A percentile compares a stretch with the other conserved stretches of the same genome.
These are phyloP conservation scores for Nemania serpens DNA, from an alignment of 2,329 filamentous ascomycete genomes.

Conservation along the genomic window DNA sequence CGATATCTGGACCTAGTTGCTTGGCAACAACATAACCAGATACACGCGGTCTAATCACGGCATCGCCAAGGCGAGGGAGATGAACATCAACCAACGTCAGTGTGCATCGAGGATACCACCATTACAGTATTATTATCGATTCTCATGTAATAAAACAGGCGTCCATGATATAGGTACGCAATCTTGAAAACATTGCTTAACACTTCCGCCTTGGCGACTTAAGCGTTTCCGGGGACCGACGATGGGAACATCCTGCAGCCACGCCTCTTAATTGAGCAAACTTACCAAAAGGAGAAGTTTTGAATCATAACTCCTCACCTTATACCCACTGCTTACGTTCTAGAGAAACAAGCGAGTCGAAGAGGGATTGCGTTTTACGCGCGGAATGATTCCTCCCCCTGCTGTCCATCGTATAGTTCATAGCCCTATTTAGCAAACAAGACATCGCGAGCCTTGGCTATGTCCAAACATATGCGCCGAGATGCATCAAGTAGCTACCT, in stretches of 20 bases:
- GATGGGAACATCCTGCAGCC: constrained; percentile 13
- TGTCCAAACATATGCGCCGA: background rate
- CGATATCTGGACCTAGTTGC: background rate
- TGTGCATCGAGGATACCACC: constrained; percentile 15
- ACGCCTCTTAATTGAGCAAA: background rate
- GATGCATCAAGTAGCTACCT: background rate
- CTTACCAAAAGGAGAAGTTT: constrained; percentile 2
- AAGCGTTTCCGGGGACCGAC: constrained; percentile 3
- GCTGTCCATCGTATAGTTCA: background rate
- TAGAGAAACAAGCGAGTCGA: background rate
- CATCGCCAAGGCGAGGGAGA: background rate
- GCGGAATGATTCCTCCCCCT: constrained; percentile 1
- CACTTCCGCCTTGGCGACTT: background rate
- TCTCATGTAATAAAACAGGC: constrained; percentile 14
- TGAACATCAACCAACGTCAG: constrained; percentile 6
- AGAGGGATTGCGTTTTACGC: background rate
- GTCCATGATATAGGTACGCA: background rate
- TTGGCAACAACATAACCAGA: background rate
- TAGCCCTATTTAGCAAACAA: background rate
- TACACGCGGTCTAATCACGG: constrained; percentile 3
- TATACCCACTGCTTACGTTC: background rate
- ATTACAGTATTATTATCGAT: constrained; percentile 15
- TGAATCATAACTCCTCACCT: background rate
- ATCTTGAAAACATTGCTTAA: background rate
- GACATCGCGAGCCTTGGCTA: background rate